Percentiles rank a stretch among this genome's conserved stretches.
These are phyloP conservation scores for Symbiodinium pilosum DNA, from an alignment of 73 alveolate genomes.

Conservation along the genomic window DNA sequence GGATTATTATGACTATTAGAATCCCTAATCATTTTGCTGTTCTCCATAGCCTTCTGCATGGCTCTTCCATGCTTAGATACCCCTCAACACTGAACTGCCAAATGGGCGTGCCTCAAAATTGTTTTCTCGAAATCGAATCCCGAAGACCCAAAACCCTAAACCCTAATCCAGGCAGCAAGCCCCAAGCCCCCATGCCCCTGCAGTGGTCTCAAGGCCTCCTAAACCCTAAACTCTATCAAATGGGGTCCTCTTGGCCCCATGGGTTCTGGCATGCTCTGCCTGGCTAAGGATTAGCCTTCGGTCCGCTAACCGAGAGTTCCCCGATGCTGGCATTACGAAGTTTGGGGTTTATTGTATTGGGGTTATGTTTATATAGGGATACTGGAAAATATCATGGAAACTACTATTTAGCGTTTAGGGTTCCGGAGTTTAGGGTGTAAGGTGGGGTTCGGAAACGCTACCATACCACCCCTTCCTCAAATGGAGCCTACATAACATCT, in stretches of 20 bases:
- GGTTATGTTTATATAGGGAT: background rate
- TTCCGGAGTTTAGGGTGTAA: background rate
- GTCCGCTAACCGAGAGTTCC: background rate
- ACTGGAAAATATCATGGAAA: background rate
- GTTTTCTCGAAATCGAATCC: background rate
- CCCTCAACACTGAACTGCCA: too few relatives aligned
- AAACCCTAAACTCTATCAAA: too few relatives aligned
- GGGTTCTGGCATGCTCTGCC: too few relatives aligned
- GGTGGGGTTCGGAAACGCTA: too few relatives aligned
- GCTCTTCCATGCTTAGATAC: too few relatives aligned
- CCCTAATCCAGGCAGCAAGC: background rate
- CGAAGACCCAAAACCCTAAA: background rate
- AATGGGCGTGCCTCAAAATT: background rate
- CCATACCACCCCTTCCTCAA: too few relatives aligned
- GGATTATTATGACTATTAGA: too few relatives aligned
- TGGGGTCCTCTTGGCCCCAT: too few relatives aligned
- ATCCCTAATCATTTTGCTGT: too few relatives aligned
- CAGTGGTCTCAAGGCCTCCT: too few relatives aligned
- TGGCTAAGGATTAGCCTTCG: background rate
- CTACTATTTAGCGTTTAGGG: background rate
- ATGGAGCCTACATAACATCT: too few relatives aligned
- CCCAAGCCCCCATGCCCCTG: background rate
- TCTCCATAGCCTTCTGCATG: too few relatives aligned
- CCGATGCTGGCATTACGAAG: background rate
- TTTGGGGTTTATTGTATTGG: background rate